Evolutionary conservation across 2,329 filamentous ascomycete species (phyloP).

Genomic region (Xylaria sp.): DNA sequence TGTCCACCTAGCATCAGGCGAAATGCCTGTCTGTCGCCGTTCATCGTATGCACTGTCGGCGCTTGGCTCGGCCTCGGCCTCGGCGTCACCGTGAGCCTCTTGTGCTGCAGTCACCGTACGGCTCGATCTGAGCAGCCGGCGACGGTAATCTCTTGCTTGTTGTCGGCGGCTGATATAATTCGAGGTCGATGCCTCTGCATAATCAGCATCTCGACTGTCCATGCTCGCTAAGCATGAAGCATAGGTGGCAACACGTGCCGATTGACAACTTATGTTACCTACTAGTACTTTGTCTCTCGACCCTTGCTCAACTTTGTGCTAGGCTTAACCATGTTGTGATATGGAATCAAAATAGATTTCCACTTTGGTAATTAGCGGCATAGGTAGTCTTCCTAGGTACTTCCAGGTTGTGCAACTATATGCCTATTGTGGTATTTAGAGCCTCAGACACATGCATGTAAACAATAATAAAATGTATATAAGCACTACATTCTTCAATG

Average conservation of each 20-base stretch:
- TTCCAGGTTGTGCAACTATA: too few relatives aligned
- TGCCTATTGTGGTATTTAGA: too few relatives aligned
- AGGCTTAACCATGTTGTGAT: conserved; percentile 9
- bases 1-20: conserved; percentile 40
- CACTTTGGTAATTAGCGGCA: conserved; percentile 36
- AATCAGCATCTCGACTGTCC: conserved; percentile 23
- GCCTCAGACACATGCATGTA: neutral
- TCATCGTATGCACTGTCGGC: conserved; percentile 3
- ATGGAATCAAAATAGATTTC: conserved; percentile 40
- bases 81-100: neutral
- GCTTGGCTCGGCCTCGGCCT: neutral
- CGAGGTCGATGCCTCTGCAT: conserved; percentile 28
- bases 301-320: conserved; percentile 2
- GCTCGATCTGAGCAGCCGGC: conserved; percentile 42
- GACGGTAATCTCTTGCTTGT: conserved; percentile 42
- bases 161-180: conserved; percentile 37
- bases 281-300: neutral
- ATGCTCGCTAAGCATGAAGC: conserved; percentile 17
- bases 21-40: conserved; percentile 5
- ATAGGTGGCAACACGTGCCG: neutral
- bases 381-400: neutral
- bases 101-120: conserved; percentile 32
- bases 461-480: neutral
- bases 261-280: neutral
- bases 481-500: conserved; percentile 3